Base-by-base conservation (phyloP, 345 rosid genomes). In the Camelina laxa region DNA sequence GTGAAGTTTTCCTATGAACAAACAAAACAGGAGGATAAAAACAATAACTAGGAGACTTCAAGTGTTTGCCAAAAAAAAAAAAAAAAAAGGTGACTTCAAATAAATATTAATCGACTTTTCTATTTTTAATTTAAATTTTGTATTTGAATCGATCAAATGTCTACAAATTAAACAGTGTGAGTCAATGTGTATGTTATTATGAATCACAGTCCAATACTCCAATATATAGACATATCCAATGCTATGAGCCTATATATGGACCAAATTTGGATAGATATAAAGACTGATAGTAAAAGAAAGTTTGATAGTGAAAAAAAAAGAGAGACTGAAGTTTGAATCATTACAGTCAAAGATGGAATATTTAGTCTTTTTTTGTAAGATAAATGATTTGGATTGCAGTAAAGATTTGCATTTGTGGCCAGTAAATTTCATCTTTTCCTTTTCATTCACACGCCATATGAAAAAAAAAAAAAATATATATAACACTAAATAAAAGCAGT, bases 311-410 rank as follows among this genome's bases (percentile, higher is more conserved):
- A 15, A 33, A 33, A 31, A 65, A 62, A 63, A 41, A 53, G 1
- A 61, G 41, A 67, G 79, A 60, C 62, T 75, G 62, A 22, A 74
- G 47, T 67, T 53, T 59, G 61, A 59, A 67, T 75, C 78, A 75
- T 67, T 57, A 27, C 73, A 59, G 73, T 75, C 61, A 75, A 75
- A 67, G 67, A 48, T 66, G 51, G 59, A 66, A 66, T 27, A 66
- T 58, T 58, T 56, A 24, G 19, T 64, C 67, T 41, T 60, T 36
- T 68, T 66, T 27, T 41, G 44, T 27, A 17, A 16, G 61, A 19
- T 67, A 67, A 49, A 66, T 59, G 36, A 50, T 39, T 59, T 48
- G 38, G 17, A 68, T 38, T 27, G 45, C 61, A 47, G 31, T 64
- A 74, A 66, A 66, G 53, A 74, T 22, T 48, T 38, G 20, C 19